A percentile compares a stretch with the other conserved stretches of the same genome.
These are phyloP conservation scores for Rhodomyrtus psidioides DNA, from an alignment of 441 rosid genomes.

Conservation along the genomic window DNA sequence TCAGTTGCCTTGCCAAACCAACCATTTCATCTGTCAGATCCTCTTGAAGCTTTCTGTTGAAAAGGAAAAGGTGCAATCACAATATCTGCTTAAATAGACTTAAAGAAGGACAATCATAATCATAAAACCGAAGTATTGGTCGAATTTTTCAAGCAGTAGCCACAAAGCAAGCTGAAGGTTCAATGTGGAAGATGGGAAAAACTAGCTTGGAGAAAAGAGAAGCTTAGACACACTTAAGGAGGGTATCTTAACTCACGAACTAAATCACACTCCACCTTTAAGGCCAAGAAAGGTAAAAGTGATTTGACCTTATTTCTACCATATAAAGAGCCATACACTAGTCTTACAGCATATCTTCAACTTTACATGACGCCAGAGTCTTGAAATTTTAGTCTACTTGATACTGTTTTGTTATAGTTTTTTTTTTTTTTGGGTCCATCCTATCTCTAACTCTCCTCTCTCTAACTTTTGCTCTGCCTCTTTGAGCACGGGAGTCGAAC, in stretches of 20 bases:
- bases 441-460: no score
- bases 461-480: no score
- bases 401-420: no score
- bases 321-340: no score
- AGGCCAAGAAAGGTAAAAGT: not conserved
- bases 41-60: constrained; percentile 68
- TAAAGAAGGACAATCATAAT: not conserved
- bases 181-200: not conserved
- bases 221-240: not conserved
- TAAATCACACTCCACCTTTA: not conserved
- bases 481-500: no score
- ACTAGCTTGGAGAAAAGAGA: not conserved
- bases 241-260: not conserved
- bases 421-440: no score
- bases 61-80: not conserved
- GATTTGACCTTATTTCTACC: not conserved
- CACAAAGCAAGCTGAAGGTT: not conserved
- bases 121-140: not conserved
- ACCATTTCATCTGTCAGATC: constrained; percentile 94
- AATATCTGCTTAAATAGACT: not conserved
- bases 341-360: no score
- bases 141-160: not conserved
- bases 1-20: constrained; percentile 69
- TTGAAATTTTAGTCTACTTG: no score
- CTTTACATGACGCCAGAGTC: no score